Conservation (phyloP, 1,284 basidiomycete genomes). For the Rhodotorula sp. region DNA sequence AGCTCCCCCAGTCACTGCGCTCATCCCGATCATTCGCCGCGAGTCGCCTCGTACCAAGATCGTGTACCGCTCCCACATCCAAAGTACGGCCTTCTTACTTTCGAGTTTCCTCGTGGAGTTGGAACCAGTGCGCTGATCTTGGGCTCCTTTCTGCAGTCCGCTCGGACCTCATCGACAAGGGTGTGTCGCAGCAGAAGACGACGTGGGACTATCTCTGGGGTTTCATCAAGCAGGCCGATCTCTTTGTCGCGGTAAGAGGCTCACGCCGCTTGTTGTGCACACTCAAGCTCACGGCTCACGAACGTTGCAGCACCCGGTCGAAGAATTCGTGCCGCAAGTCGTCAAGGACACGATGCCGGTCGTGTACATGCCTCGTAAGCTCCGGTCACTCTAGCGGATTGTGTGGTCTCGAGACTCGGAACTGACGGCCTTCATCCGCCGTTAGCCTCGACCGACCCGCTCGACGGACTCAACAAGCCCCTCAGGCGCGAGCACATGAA, state of each 20-base stretch:
- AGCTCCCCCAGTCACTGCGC: slow-evolving; percentile 10
- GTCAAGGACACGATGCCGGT: slow-evolving; percentile 22
- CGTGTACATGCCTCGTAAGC: slow-evolving; percentile 30
- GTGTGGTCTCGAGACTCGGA: not conserved
- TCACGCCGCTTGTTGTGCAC: not conserved
- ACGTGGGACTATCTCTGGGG: slow-evolving; percentile 29
- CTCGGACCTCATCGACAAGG: slow-evolving; percentile 22
- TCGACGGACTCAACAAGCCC: slow-evolving; percentile 33
- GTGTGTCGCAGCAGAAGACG: slow-evolving; percentile 9
- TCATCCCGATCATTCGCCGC: slow-evolving; percentile 24
- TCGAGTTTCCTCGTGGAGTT: not conserved
- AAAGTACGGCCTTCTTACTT: slow-evolving; percentile 6
- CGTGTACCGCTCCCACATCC: slow-evolving; percentile 32
- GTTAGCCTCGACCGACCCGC: slow-evolving; percentile 25
- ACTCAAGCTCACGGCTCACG: not conserved
- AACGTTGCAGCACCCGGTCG: slow-evolving; percentile 14
- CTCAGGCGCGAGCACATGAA: not conserved
- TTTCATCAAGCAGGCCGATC: slow-evolving; percentile 21
- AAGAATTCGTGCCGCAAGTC: slow-evolving; percentile 22
- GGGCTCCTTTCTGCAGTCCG: slow-evolving; percentile 7
- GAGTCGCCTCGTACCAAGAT: slow-evolving; percentile 24
- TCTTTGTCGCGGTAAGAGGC: slow-evolving; percentile 20
- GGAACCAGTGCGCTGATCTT: not conserved
- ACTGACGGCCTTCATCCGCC: not conserved
- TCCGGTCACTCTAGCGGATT: too few species aligned